Percentiles rank a stretch among this genome's conserved stretches.
Evolutionary conservation across 345 rosid species (phyloP).

Genomic region (Trapa bicornis): DNA sequence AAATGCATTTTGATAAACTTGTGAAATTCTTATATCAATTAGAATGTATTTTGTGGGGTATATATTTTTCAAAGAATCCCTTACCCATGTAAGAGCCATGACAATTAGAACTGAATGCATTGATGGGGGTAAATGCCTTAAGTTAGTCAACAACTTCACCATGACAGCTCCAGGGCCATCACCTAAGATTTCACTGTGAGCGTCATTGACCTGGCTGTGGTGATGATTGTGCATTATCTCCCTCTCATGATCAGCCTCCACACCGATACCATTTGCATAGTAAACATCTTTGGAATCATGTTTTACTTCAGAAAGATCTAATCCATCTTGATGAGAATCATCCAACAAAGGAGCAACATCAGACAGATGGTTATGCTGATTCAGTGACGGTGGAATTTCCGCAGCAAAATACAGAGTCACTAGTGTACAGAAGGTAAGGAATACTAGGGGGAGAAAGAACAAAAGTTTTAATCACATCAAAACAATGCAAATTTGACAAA

Average conservation of each 20-base stretch:
- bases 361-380: slow-evolving; percentile 26
- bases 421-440: slow-evolving; percentile 64
- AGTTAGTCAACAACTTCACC: slow-evolving; percentile 84
- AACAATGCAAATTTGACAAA: neutral
- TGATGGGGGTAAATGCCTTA: slow-evolving; percentile 84
- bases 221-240: slow-evolving; percentile 21
- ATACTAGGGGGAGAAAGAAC: slow-evolving; percentile 41
- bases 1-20: neutral
- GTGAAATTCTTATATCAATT: neutral
- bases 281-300: slow-evolving; percentile 16
- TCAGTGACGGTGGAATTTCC: slow-evolving; percentile 54
- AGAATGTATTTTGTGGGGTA: neutral
- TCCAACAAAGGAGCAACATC: slow-evolving; percentile 84
- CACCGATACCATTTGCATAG: slow-evolving; percentile 23
- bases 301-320: slow-evolving; percentile 32
- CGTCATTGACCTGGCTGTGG: slow-evolving; percentile 23
- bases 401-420: slow-evolving; percentile 83
- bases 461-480: neutral
- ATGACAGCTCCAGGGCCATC: slow-evolving; percentile 91
- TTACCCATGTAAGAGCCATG: slow-evolving; percentile 96
- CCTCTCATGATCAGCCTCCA: slow-evolving; percentile 24
- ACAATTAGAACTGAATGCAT: slow-evolving; percentile 90
- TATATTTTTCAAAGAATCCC: slow-evolving; percentile 4
- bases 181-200: slow-evolving; percentile 33
- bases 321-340: slow-evolving; percentile 34